Evolutionary conservation across 306 rosid genomes (phyloP).

Genomic region (Inga leiocalycina): DNA sequence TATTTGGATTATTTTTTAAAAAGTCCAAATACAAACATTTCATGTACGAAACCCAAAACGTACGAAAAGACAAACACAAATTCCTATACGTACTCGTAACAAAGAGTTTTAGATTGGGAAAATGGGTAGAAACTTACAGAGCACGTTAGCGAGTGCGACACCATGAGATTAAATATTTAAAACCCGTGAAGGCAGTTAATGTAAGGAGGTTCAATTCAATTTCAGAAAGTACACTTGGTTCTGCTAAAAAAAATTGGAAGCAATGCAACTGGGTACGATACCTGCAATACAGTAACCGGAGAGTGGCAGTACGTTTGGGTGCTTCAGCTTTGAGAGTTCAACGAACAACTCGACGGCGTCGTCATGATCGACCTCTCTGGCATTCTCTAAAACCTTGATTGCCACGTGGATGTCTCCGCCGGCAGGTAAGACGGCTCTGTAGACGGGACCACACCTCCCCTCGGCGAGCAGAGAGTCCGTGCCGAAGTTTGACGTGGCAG

Average conservation of each 20-base stretch:
- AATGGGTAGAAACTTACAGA: background rate
- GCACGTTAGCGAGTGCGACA: conserved; percentile 36
- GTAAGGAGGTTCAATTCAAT: conserved; percentile 2
- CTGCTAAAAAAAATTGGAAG: background rate
- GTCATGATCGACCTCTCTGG: conserved; percentile 55
- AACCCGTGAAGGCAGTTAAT: conserved; percentile 57
- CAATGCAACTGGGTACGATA: conserved; percentile 30
- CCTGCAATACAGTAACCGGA: conserved; percentile 98
- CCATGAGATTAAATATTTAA: conserved; percentile 8
- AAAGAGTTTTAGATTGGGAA: conserved; percentile 31
- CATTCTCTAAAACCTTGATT: conserved; percentile 77
- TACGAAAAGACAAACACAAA: conserved; percentile 31
- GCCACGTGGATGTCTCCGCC: conserved; percentile 77
- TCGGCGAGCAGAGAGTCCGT: conserved; percentile 79
- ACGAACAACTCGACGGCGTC: conserved; percentile 62
- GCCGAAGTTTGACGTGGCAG: conserved; percentile 93
- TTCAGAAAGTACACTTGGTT: background rate
- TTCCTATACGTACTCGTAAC: conserved; percentile 31
- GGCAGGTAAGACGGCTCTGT: conserved; percentile 68
- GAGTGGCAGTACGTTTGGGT: conserved; percentile 84
- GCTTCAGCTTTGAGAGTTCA: conserved; percentile 64
- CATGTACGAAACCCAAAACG: too few species aligned
- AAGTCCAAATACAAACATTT: background rate
- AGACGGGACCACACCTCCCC: conserved; percentile 88
- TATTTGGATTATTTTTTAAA: background rate